A percentile compares a stretch with the other conserved stretches of the same genome.
Evolutionary conservation across 2,329 filamentous ascomycete species (phyloP).

Genomic region (Aspergillus ustus): DNA sequence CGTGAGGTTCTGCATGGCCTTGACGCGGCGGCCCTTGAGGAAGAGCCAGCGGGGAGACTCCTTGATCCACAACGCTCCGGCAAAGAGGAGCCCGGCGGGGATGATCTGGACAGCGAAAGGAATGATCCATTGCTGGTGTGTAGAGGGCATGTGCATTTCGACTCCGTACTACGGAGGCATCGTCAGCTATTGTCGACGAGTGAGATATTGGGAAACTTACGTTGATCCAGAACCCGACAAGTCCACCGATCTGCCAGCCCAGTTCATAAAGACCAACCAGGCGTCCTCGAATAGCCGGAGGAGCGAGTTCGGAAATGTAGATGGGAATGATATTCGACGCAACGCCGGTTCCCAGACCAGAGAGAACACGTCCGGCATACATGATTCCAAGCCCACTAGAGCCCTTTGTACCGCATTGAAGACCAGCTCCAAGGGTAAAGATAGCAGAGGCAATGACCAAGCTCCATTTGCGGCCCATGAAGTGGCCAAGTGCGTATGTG

Average conservation of each 20-base stretch:
- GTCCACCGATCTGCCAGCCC: slow-evolving; percentile 54
- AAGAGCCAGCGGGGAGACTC: slow-evolving; percentile 71
- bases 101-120: slow-evolving; percentile 40
- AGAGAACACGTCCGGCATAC: slow-evolving; percentile 57
- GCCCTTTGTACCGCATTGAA: slow-evolving; percentile 68
- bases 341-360: slow-evolving; percentile 59
- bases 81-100: slow-evolving; percentile 45
- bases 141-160: slow-evolving; percentile 30
- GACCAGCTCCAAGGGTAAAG: slow-evolving; percentile 69
- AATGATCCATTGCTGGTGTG: slow-evolving; percentile 39
- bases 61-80: slow-evolving; percentile 64
- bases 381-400: slow-evolving; percentile 63
- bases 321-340: slow-evolving; percentile 61
- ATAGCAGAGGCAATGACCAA: slow-evolving; percentile 64
- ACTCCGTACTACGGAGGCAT: slow-evolving; percentile 55
- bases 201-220: slow-evolving; percentile 25
- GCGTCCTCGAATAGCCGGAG: slow-evolving; percentile 58
- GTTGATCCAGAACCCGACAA: slow-evolving; percentile 53
- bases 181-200: slow-evolving; percentile 17
- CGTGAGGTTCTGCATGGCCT: slow-evolving; percentile 61
- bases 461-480: slow-evolving; percentile 66
- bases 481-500: slow-evolving; percentile 67
- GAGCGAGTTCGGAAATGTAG: slow-evolving; percentile 61
- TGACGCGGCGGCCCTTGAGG: slow-evolving; percentile 68
- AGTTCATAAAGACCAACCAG: slow-evolving; percentile 60